phyloP scores from a whole-genome alignment of 257 asterid genomes.

The Phtheirospermum japonicum region DNA sequence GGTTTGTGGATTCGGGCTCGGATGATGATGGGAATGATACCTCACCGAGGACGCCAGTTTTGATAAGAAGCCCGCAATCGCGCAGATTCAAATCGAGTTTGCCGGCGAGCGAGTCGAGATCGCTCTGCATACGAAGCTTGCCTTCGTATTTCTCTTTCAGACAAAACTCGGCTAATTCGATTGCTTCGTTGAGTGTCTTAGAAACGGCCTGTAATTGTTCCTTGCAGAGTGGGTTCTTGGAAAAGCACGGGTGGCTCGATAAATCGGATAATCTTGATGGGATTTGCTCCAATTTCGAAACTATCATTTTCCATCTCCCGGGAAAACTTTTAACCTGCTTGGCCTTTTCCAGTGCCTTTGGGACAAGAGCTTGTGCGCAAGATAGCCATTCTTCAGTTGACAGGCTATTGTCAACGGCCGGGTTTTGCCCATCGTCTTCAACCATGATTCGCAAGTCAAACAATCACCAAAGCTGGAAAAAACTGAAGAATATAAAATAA shows the following conservation, averaged over 20 bases:
- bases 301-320: constrained; percentile 77
- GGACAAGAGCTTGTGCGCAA: constrained; percentile 69
- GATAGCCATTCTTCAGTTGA: constrained; percentile 81
- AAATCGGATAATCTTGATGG: constrained; percentile 69
- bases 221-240: constrained; percentile 71
- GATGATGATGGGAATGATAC: constrained; percentile 46
- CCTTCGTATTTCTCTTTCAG: constrained; percentile 64
- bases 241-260: constrained; percentile 92
- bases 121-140: constrained; percentile 91
- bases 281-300: constrained; percentile 62
- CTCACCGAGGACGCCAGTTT: constrained; percentile 90
- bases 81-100: constrained; percentile 75
- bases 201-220: constrained; percentile 81
- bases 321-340: constrained; percentile 65
- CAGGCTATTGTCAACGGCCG: constrained; percentile 23
- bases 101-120: constrained; percentile 65
- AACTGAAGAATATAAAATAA: constrained; percentile 38
- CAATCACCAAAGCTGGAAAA: neutral
- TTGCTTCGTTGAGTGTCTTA: constrained; percentile 54
- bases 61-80: constrained; percentile 83
- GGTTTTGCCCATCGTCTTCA: too few relatives aligned
- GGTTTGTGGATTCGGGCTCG: constrained; percentile 44
- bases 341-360: constrained; percentile 65
- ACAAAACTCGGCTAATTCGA: constrained; percentile 58
- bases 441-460: constrained; percentile 1